Evolutionary conservation across 2,329 filamentous ascomycete genomes (phyloP), one percentile per base, ranked within the genome.

Genomic region (Alternaria incomplexa): DNA sequence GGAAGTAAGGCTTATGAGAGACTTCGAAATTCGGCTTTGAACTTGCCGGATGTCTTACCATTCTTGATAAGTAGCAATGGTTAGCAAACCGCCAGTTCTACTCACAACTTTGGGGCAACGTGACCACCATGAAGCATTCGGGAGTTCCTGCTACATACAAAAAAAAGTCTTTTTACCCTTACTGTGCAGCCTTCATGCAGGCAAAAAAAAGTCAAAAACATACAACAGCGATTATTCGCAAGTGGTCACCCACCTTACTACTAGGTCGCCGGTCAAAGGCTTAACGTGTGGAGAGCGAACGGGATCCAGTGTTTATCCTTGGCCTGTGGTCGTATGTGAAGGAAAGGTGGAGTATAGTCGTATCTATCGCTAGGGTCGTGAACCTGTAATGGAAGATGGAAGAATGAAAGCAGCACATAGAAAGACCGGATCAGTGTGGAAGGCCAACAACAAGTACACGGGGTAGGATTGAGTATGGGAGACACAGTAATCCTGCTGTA

Each of bases 201-300:
- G 30, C 26, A 43, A 40, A 57, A 36, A 36, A 10, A 3, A 11
- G 12, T n/a, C 20, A 9, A 51, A 51, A 51, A 51, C 48, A 51
- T 51, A 51, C 48, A 51, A 51, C 48, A 51, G 48, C 48, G 48
- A 13, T 8, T 12, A 36, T 51, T 51, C 48, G 47, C 47, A 11
- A 22, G 17, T 36, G 48, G 48, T 51, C 48, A 51, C 48, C 48
- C 48, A 51, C 28, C 12, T n/a, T 4, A n/a, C 12, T 51, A 51
- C 48, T 51, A 51, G 17, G 5, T 13, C 13, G 55, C 55, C 55
- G 58, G 30, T 60, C 57, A 26, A 53, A 55, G 57, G 57, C 57
- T 60, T 60, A 60, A 55, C 51, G 48, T 60, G 28, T 52, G 58
- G 58, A 60, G 58, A 61, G 58, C 58, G 30, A 46, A 61, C 58